Conservation (phyloP, 768 basidiomycete species). For the Collybia mongolica region DNA sequence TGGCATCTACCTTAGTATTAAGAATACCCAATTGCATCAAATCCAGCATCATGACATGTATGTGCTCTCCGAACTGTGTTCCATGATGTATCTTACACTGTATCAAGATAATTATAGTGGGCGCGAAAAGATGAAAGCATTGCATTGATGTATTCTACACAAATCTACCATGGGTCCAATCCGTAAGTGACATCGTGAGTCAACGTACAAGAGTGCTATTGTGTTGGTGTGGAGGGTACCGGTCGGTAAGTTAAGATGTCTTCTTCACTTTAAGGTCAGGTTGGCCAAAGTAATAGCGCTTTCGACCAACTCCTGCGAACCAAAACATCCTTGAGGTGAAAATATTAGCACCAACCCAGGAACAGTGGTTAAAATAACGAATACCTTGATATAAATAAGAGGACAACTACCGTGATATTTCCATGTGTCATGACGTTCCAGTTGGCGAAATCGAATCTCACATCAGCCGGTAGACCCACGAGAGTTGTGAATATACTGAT, state of each 20-base stretch:
- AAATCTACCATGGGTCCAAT: too few relatives aligned
- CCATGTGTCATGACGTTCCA: slow-evolving; percentile 82
- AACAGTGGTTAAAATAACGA: slow-evolving; percentile 9
- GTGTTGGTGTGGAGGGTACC: too few relatives aligned
- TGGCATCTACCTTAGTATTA: too few relatives aligned
- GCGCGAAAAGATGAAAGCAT: too few relatives aligned
- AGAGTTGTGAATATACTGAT: slow-evolving; percentile 57
- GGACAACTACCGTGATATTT: slow-evolving; percentile 63
- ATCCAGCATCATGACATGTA: too few relatives aligned
- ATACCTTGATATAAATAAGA: slow-evolving; percentile 59
- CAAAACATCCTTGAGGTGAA: slow-evolving; percentile 15
- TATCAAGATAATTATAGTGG: background rate
- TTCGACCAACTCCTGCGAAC: slow-evolving; percentile 18
- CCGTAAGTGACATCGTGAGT: too few relatives aligned
- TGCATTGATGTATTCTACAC: too few relatives aligned
- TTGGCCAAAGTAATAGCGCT: slow-evolving; percentile 17
- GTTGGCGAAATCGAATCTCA: slow-evolving; percentile 43
- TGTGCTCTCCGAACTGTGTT: too few relatives aligned
- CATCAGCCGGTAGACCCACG: slow-evolving; percentile 52
- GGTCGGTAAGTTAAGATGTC: background rate
- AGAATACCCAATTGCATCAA: too few relatives aligned
- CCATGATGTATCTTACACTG: background rate
- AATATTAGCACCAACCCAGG: slow-evolving; percentile 1
- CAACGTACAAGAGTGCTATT: too few relatives aligned
- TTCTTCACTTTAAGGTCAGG: slow-evolving; percentile 2